Percentiles rank a stretch among this genome's conserved stretches.
Evolutionary conservation across 768 basidiomycete genomes (phyloP).

Genomic region (Kwoniella dendrophila): DNA sequence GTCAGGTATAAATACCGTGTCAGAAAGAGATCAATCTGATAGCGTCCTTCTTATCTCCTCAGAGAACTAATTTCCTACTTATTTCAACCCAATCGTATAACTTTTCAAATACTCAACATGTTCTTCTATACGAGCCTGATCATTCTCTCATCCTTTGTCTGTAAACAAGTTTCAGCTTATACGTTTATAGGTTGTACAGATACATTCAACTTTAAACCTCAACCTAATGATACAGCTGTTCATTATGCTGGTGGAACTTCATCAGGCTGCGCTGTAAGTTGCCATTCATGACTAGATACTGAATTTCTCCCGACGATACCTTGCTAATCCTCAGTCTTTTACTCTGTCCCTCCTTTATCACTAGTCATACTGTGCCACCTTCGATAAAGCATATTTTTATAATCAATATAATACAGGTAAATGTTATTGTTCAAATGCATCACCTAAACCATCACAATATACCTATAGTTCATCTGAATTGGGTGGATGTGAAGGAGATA

Average conservation of each 20-base stretch:
- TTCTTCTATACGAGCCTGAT: too few species aligned
- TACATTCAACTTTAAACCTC: background rate
- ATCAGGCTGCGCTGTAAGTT: constrained; percentile 5
- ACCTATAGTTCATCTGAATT: constrained; percentile 1
- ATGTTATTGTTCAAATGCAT: background rate
- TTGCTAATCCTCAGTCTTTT: too few species aligned
- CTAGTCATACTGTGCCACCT: background rate
- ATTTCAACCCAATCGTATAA: too few species aligned
- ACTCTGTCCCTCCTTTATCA: background rate
- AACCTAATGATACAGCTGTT: background rate
- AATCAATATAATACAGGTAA: constrained; percentile 3
- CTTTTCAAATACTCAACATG: background rate
- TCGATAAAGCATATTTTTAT: constrained; percentile 1
- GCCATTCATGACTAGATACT: background rate
- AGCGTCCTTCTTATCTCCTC: too few species aligned
- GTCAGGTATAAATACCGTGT: too few species aligned
- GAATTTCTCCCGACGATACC: background rate
- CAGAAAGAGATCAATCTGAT: too few species aligned
- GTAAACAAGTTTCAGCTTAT: background rate
- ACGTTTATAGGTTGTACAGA: constrained; percentile 5
- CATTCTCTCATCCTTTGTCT: too few species aligned
- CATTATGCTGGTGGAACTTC: constrained; percentile 5
- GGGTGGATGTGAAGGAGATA: constrained; percentile 9
- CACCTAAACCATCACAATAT: background rate
- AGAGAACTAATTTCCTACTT: too few species aligned